Conservation (phyloP, 108 stramenopile genomes). For the Cyclotella choctawhatcheeana region DNA sequence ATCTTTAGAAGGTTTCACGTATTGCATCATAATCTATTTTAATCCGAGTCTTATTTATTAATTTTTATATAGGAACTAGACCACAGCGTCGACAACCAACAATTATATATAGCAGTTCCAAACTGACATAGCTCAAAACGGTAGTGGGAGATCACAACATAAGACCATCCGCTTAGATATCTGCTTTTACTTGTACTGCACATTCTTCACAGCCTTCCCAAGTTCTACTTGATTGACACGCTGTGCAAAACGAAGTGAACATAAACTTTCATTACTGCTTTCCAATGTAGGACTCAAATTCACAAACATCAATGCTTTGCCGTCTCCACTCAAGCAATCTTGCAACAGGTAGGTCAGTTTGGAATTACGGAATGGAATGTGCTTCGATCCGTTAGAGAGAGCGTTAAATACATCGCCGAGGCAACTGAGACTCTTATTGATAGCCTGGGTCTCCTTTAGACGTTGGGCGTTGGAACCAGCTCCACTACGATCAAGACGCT, state of each 20-base stretch:
- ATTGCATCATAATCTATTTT: not conserved
- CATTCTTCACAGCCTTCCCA: conserved; percentile 77
- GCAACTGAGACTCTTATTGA: conserved; percentile 98
- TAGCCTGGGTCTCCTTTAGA: conserved; percentile 95
- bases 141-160: not conserved
- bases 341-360: conserved; percentile 92
- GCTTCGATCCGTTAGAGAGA: conserved; percentile 84
- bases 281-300: conserved; percentile 81
- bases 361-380: conserved; percentile 90
- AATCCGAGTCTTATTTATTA: not conserved
- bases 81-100: too few species aligned
- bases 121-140: not conserved
- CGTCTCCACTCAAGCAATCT: conserved; percentile 87
- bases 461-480: conserved; percentile 81
- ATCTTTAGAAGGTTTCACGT: not conserved
- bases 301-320: conserved; percentile 94
- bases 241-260: conserved; percentile 85
- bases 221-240: conserved; percentile 62
- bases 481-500: conserved; percentile 95
- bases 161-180: not conserved
- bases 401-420: conserved; percentile 98
- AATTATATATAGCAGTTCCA: not conserved
- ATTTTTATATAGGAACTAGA: too few species aligned
- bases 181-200: conserved; percentile 56
- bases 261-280: conserved; percentile 79